These are phyloP conservation scores for Turnera subulata DNA, from an alignment of 345 rosid species.

Conservation along the genomic window DNA sequence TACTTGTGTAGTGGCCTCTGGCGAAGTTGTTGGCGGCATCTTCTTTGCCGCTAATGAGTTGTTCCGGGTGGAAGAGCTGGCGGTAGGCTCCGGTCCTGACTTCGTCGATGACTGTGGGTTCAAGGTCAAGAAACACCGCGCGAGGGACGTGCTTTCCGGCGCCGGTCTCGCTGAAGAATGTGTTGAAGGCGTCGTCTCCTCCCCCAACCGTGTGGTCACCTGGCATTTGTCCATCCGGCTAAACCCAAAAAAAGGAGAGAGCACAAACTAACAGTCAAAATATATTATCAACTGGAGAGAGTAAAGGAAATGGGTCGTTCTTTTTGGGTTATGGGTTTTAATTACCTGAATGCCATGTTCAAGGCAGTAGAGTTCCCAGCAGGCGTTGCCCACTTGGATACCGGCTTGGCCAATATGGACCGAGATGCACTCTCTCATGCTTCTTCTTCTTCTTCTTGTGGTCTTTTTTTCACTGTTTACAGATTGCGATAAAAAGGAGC, in stretches of 20 bases:
- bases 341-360: slow-evolving; percentile 14
- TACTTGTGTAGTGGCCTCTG: slow-evolving; percentile 18
- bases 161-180: slow-evolving; percentile 10
- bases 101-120: slow-evolving; percentile 17
- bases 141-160: slow-evolving; percentile 16
- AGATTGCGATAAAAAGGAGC: background rate
- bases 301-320: background rate
- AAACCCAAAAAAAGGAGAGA: background rate
- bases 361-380: slow-evolving; percentile 14
- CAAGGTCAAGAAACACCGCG: slow-evolving; percentile 12
- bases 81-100: slow-evolving; percentile 13
- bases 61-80: slow-evolving; percentile 13
- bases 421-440: slow-evolving; percentile 16
- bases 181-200: slow-evolving; percentile 19
- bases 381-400: slow-evolving; percentile 13
- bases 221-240: slow-evolving; percentile 20
- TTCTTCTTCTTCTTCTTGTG: too few relatives aligned
- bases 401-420: slow-evolving; percentile 17
- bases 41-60: slow-evolving; percentile 15
- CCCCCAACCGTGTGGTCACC: slow-evolving; percentile 9
- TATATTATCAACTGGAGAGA: background rate
- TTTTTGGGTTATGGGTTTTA: background rate
- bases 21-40: slow-evolving; percentile 19
- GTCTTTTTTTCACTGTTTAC: too few relatives aligned
- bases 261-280: too few relatives aligned